phyloP scores from a whole-genome alignment of 345 rosid species.

The Acer yangbiense region DNA sequence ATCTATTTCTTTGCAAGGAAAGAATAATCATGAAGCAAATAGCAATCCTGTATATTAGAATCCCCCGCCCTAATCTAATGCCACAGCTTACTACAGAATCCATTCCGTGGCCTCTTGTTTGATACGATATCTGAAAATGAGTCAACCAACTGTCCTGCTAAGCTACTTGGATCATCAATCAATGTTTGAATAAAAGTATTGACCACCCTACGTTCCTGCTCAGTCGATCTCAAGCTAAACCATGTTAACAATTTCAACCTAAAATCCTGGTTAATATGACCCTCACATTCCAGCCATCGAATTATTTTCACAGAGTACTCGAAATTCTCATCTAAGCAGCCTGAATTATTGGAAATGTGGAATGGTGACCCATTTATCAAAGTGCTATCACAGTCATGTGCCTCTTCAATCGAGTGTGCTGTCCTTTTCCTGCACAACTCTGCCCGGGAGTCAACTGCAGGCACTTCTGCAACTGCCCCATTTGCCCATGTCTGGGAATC shows the following conservation, averaged over 20 bases:
- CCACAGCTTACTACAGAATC: constrained; percentile 64
- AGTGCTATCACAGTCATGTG: constrained; percentile 83
- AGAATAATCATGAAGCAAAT: constrained; percentile 35
- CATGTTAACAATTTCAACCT: constrained; percentile 89
- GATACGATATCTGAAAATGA: constrained; percentile 77
- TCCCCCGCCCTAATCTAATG: constrained; percentile 39
- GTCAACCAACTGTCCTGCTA: constrained; percentile 90
- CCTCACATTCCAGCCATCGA: constrained; percentile 81
- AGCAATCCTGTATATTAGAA: constrained; percentile 26
- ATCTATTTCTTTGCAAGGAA: constrained; percentile 23
- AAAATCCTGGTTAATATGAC: constrained; percentile 73
- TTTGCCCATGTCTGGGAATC: constrained; percentile 54
- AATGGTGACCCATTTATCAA: constrained; percentile 67
- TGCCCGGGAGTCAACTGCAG: constrained; percentile 59
- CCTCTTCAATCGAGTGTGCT: constrained; percentile 55
- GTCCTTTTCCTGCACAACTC: constrained; percentile 69
- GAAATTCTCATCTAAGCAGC: constrained; percentile 73
- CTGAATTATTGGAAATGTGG: constrained; percentile 44
- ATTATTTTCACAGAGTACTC: constrained; percentile 84
- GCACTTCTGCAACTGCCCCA: constrained; percentile 50
- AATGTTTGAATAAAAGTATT: constrained; percentile 83
- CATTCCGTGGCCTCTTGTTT: constrained; percentile 66
- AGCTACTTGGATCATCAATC: constrained; percentile 81
- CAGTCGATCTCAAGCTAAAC: constrained; percentile 87
- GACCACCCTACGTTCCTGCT: constrained; percentile 87